Base-by-base conservation (phyloP, 108 stramenopile species). In the Fragilaria crotonensis region DNA sequence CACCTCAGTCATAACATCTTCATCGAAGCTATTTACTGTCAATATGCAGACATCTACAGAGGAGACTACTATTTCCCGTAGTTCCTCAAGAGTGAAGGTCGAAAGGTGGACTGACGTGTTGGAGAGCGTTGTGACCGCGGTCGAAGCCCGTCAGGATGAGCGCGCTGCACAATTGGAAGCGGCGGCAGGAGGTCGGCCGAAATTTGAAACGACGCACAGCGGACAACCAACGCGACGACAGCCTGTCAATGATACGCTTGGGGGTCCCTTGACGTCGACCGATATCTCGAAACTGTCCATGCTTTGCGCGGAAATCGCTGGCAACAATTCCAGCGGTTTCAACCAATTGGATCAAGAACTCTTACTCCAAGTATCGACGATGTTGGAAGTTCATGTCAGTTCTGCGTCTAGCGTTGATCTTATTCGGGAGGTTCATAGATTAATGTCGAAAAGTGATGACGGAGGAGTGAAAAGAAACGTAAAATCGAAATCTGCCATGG, bases 111-210 rank as follows among this genome's bases (percentile, higher is more conserved):
- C 27, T 52, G 52, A 66, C 53, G 33, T 44, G 18, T 54, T 78
- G 27, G 77, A 78, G 36, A 63, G 72, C 30, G 59, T 78, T 18
- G 50, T 78, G 47, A 41, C 53, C 5, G 53, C 63, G 0, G 73
- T 61, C 9, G 77, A 78, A 55, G 57, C 48, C 21, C 64, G 75
- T 30, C 70, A 76, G 0, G 70, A 60, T 1, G 21, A 29, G 19
- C 54, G 54, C 30, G 30, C 54, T 56, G 54, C 30, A 21, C 17
- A 33, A 33, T 22, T 31, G 21, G 54, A 56, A 18, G 30, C 4
- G n/a, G 33, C 54, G 4, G 17, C 30, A 4, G 54, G 19, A 56
- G 25, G 27, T 2, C 2, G 9, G 54, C 30, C 51, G 11, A 11
- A 11, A 41, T 41, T 41, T n/a, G n/a, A n/a, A n/a, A 14, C 14